Evolutionary conservation across 208 protist genomes (phyloP).

Genomic region (Crithidia mellificae): DNA sequence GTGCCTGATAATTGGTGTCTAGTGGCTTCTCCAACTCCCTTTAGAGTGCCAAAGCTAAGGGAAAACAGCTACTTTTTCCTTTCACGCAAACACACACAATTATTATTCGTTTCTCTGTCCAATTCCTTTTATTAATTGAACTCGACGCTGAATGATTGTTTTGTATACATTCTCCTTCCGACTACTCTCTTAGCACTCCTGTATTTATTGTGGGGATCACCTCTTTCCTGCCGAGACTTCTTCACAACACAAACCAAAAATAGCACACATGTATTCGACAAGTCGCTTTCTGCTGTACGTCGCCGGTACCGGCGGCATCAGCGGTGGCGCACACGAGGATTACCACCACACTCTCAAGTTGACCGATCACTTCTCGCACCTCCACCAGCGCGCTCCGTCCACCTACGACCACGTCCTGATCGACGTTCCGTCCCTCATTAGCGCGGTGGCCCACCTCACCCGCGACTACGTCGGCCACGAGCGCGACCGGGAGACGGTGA

Average conservation of each 20-base stretch:
- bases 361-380: conserved; percentile 54
- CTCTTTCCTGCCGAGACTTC: too few species aligned
- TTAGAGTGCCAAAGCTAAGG: too few species aligned
- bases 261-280: neutral
- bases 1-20: neutral
- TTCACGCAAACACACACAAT: too few species aligned
- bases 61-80: too few species aligned
- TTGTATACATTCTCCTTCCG: too few species aligned
- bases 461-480: conserved; percentile 67
- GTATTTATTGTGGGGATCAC: too few species aligned
- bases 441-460: conserved; percentile 47
- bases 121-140: too few species aligned
- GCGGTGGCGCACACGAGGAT: conserved; percentile 11
- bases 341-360: conserved; percentile 49
- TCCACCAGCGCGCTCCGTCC: conserved; percentile 41
- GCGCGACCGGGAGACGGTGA: conserved; percentile 63
- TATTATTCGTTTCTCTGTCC: too few species aligned
- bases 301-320: neutral
- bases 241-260: too few species aligned
- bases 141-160: too few species aligned
- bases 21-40: too few species aligned
- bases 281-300: conserved; percentile 3
- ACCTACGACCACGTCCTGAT: conserved; percentile 71
- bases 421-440: conserved; percentile 52
- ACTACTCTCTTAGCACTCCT: too few species aligned